These are phyloP conservation scores for Ceratobasidium sp. DNA, from an alignment of 1,284 basidiomycete genomes.

Conservation along the genomic window DNA sequence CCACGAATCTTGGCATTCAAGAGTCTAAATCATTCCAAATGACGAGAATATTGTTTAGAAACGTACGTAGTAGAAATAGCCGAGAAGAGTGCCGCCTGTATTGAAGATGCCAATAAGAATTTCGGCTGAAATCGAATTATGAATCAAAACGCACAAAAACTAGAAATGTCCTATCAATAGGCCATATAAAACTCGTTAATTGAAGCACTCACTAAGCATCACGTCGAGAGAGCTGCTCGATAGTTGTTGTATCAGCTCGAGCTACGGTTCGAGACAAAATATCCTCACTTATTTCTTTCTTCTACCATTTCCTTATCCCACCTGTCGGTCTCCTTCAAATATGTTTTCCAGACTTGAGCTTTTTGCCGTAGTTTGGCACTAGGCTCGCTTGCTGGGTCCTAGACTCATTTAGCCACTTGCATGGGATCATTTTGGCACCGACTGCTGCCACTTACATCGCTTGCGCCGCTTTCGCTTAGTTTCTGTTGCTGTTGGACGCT, in stretches of 20 bases:
- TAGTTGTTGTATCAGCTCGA: not conserved
- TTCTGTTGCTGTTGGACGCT: not conserved
- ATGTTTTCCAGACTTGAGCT: constrained; percentile 15
- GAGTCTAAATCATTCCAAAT: too few relatives aligned
- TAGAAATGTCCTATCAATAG: not conserved
- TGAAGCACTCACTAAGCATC: not conserved
- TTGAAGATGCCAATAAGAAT: not conserved
- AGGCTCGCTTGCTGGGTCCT: not conserved
- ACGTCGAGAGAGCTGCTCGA: not conserved
- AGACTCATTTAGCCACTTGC: not conserved
- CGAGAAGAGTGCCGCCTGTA: constrained; percentile 9
- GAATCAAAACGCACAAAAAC: not conserved
- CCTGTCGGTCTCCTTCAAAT: constrained; percentile 19
- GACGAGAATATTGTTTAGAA: not conserved
- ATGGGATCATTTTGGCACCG: not conserved
- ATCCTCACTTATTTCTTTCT: not conserved
- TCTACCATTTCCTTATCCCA: constrained; percentile 16
- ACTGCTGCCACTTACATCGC: not conserved
- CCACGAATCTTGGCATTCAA: not conserved
- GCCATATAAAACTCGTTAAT: not conserved
- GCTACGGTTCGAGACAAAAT: not conserved
- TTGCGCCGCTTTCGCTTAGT: not conserved
- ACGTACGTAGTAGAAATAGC: not conserved
- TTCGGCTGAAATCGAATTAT: not conserved
- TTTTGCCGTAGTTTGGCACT: not conserved